Conservation (phyloP, 108 stramenopile genomes). For the Cyclostephanos tholiformis region DNA sequence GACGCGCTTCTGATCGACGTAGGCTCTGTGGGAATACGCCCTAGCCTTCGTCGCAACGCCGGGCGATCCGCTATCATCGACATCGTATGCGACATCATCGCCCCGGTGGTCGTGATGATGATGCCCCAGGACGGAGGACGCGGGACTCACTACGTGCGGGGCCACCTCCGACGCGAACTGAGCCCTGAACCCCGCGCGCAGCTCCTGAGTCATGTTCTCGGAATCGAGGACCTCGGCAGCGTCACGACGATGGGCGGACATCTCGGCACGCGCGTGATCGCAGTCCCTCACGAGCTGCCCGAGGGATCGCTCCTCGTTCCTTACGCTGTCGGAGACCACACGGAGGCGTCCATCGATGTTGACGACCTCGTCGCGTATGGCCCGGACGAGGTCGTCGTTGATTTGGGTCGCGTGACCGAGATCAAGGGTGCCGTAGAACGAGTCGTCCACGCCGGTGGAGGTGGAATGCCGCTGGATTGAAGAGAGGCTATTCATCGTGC, state of each 20-base stretch:
- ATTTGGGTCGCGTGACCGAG: slow-evolving; percentile 31
- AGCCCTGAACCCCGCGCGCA: slow-evolving; percentile 22
- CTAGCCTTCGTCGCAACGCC: slow-evolving; percentile 13
- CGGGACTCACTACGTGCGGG: slow-evolving; percentile 23
- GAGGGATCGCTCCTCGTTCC: slow-evolving; percentile 45
- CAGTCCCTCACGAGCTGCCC: slow-evolving; percentile 52
- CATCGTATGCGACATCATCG: slow-evolving; percentile 18
- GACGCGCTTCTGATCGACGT: slow-evolving; percentile 29
- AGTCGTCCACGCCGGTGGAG: slow-evolving; percentile 3
- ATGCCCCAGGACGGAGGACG: not conserved
- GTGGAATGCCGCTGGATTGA: not conserved
- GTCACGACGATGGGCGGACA: slow-evolving; percentile 42
- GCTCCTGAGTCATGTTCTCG: slow-evolving; percentile 43
- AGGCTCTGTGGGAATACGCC: slow-evolving; percentile 32
- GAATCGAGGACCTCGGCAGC: slow-evolving; percentile 29
- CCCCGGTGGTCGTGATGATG: slow-evolving; percentile 7
- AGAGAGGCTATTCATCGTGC: slow-evolving; percentile 7
- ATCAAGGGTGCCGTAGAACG: slow-evolving; percentile 22
- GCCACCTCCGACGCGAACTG: slow-evolving; percentile 25
- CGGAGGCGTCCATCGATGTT: slow-evolving; percentile 39
- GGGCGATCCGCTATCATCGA: not conserved
- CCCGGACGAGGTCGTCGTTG: slow-evolving; percentile 53
- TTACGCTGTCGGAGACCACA: not conserved
- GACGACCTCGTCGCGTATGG: slow-evolving; percentile 48
- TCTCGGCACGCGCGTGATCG: slow-evolving; percentile 37